A percentile compares a stretch with the other conserved stretches of the same genome.
Evolutionary conservation across 345 rosid species (phyloP).

Genomic region (Jatropha curcas): DNA sequence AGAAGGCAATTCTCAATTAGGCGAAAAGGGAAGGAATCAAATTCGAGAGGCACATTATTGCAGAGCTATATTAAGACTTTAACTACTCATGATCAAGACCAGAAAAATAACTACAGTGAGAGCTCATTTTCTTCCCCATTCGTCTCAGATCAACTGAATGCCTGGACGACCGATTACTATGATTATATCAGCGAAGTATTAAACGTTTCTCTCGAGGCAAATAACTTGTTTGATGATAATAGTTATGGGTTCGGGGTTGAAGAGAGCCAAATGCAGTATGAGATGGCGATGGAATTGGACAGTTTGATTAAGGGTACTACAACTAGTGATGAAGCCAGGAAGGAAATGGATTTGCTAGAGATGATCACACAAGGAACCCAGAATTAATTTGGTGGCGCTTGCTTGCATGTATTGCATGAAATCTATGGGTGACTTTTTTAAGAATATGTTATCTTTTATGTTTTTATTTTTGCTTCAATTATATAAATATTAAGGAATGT

Average conservation of each 20-base stretch:
- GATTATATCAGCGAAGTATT: background rate
- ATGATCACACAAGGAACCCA: constrained; percentile 30
- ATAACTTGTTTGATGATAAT: background rate
- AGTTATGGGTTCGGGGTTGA: constrained; percentile 16
- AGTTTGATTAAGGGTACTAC: constrained; percentile 11
- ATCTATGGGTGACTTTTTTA: too few relatives aligned
- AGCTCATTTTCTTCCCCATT: background rate
- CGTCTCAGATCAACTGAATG: too few relatives aligned
- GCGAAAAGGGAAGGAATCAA: constrained; percentile 34
- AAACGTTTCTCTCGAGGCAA: background rate
- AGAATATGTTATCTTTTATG: too few relatives aligned
- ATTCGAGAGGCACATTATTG: constrained; percentile 14
- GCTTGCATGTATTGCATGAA: too few relatives aligned
- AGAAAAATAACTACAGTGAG: background rate
- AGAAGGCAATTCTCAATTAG: constrained; percentile 30
- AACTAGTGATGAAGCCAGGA: constrained; percentile 8
- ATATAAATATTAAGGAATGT: too few relatives aligned
- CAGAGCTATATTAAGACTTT: constrained; percentile 45
- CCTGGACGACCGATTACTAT: background rate
- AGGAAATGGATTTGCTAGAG: constrained; percentile 44
- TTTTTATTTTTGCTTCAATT: too few relatives aligned
- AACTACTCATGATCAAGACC: background rate
- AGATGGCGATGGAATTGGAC: constrained; percentile 20
- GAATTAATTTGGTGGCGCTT: too few relatives aligned
- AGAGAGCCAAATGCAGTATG: constrained; percentile 20